Percentiles rank a stretch among this genome's conserved stretches.
Evolutionary conservation across 163 green algal species (phyloP).

Genomic region (Prototheca wickerhamii): DNA sequence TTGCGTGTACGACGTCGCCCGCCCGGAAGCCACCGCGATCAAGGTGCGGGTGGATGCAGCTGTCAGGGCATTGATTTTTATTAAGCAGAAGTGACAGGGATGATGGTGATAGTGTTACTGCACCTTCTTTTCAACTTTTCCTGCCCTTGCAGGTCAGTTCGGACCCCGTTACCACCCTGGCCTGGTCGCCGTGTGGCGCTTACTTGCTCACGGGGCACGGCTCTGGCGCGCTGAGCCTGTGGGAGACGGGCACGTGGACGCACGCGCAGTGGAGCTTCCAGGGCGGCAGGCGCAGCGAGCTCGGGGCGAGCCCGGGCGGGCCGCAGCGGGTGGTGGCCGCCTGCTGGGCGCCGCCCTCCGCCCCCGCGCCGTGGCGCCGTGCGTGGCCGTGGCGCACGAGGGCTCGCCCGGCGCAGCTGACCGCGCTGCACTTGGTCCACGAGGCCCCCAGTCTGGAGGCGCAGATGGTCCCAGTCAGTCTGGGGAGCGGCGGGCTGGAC

Average conservation of each 20-base stretch:
- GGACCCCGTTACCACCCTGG: constrained; percentile 5
- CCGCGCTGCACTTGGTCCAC: constrained; percentile 16
- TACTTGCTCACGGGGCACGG: constrained; percentile 12
- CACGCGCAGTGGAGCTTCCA: constrained; percentile 4
- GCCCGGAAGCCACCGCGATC: too few relatives aligned
- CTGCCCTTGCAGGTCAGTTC: too few relatives aligned
- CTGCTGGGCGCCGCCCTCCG: constrained; percentile 5
- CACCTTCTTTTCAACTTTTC: too few relatives aligned
- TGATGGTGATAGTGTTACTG: too few relatives aligned
- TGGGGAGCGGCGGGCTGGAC: too few relatives aligned
- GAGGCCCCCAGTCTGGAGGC: constrained; percentile 14
- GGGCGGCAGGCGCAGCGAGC: neutral
- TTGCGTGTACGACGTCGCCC: too few relatives aligned
- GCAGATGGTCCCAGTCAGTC: constrained; percentile 18
- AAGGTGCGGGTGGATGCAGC: too few relatives aligned
- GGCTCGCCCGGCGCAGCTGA: constrained; percentile 5
- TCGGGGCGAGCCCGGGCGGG: neutral
- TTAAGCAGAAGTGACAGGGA: too few relatives aligned
- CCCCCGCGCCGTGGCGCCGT: neutral
- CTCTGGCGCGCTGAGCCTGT: constrained; percentile 8
- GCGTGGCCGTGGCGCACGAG: constrained; percentile 1
- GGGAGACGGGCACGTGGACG: constrained; percentile 20
- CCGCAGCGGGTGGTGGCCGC: constrained; percentile 2
- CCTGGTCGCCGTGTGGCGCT: constrained; percentile 17
- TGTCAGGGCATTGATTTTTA: too few relatives aligned